Base-by-base conservation (phyloP, 192 early-diverging fungal genomes). In the Backusella circina region DNA sequence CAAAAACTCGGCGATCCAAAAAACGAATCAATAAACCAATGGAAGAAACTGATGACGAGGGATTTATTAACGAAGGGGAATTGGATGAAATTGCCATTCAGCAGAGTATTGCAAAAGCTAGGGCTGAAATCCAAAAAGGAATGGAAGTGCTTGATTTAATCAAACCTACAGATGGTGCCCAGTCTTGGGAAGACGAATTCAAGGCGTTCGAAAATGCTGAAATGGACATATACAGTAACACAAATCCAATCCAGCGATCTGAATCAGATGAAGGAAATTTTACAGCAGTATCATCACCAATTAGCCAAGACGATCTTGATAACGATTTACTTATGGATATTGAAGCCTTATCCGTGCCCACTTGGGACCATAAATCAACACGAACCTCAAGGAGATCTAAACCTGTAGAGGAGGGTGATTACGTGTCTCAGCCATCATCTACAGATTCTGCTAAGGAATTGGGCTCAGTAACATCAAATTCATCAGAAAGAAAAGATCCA, bases 61-160 rank as follows among this genome's bases (percentile, higher is more conserved):
- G 39, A 13, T 37, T 30, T 12, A 28, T 41, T 70, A 70, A 44
- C 5, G 41, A 70, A 44, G 69, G 50, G 1, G 69, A 30, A 23
- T 9, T 65, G 3, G 72, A 67, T 28, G 65, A 72, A 38, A 51
- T 33, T 9, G 75, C 68, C 8, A 72, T 82, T 35, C 76, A 82
- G n/a, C 70, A 75, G 16, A 82, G 77, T 64, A 82, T 82, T 23
- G 81, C 77, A 5, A 78, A 77, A 26, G 81, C 81, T 10, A 75
- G 68, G 4, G 77, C 69, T 7, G 81, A 82, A 65, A 82, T 82
- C 31, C 77, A 70, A 30, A 78, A 79, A 23, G 81, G 81, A 10
- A 82, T 82, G 71, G 71, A 78, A 51, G 72, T 82, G 5, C 70
- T 82, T 13, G 77, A 82, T 51, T 51, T 75, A 18, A 74, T 75